These are phyloP conservation scores for Aristolochia contorta DNA, from an alignment of 164 flowering plant species.

Conservation along the genomic window DNA sequence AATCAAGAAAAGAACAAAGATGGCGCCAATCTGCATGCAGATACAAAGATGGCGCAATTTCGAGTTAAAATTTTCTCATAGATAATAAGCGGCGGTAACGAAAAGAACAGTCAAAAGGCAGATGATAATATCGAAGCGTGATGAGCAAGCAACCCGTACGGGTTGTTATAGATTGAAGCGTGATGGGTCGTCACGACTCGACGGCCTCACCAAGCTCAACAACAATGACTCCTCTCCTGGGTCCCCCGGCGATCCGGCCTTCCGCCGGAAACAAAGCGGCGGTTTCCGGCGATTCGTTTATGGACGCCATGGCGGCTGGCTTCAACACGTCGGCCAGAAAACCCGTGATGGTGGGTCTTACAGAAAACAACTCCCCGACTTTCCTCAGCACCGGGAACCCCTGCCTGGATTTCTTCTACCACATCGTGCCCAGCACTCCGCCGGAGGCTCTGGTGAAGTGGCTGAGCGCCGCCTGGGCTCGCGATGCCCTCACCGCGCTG, in stretches of 20 bases:
- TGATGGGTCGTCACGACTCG: too few species aligned
- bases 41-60: too few species aligned
- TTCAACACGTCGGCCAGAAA: background rate
- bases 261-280: background rate
- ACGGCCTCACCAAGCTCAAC: too few species aligned
- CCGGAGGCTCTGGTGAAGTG: slow-evolving; percentile 13
- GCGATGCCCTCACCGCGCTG: slow-evolving; percentile 31
- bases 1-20: too few species aligned
- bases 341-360: slow-evolving; percentile 23
- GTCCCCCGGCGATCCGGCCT: slow-evolving; percentile 7
- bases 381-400: slow-evolving; percentile 40
- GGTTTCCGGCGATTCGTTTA: background rate
- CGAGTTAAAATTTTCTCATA: too few species aligned
- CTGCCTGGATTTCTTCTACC: slow-evolving; percentile 62
- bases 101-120: too few species aligned
- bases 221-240: slow-evolving; percentile 7
- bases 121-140: too few species aligned
- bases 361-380: slow-evolving; percentile 36
- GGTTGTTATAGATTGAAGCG: too few species aligned
- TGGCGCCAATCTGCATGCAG: too few species aligned
- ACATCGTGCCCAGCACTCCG: slow-evolving; percentile 38
- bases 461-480: slow-evolving; percentile 29
- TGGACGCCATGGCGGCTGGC: slow-evolving; percentile 5
- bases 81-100: too few species aligned
- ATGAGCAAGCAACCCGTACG: too few species aligned